These are phyloP conservation scores for Aspergillus transmontanensis DNA, from an alignment of 2,329 filamentous ascomycete species.

Conservation along the genomic window DNA sequence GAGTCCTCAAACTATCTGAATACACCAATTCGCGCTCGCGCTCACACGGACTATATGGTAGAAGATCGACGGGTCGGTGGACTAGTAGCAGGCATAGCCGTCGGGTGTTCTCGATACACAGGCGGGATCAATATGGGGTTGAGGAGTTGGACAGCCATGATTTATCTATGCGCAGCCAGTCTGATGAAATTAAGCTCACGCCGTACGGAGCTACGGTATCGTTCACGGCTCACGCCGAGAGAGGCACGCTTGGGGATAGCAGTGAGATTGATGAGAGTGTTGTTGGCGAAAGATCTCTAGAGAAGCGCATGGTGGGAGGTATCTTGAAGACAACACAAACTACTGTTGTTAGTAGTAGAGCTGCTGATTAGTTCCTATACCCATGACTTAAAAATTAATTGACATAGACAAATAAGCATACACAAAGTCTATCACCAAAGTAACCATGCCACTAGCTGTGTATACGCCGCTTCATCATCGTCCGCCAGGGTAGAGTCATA, in stretches of 20 bases:
- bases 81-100: not conserved
- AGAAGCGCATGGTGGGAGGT: not conserved
- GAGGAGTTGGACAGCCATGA: constrained; percentile 4
- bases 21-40: constrained; percentile 5
- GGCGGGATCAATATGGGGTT: not conserved
- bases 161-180: not conserved
- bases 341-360: not conserved
- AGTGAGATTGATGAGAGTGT: not conserved
- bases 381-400: not conserved
- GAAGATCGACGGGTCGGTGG: not conserved
- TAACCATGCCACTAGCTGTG: not conserved
- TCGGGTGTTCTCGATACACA: constrained; percentile 1
- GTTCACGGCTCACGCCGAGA: not conserved
- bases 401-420: no score
- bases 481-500: not conserved
- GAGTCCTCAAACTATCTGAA: constrained; percentile 1
- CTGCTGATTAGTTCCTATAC: not conserved
- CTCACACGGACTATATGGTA: not conserved
- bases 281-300: not conserved
- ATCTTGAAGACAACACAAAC: not conserved
- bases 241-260: no score
- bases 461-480: not conserved
- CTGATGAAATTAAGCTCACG: not conserved
- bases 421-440: not conserved
- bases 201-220: not conserved